Evolutionary conservation across 2,329 filamentous ascomycete species (phyloP).

Genomic region (Cladorrhinum sp.): DNA sequence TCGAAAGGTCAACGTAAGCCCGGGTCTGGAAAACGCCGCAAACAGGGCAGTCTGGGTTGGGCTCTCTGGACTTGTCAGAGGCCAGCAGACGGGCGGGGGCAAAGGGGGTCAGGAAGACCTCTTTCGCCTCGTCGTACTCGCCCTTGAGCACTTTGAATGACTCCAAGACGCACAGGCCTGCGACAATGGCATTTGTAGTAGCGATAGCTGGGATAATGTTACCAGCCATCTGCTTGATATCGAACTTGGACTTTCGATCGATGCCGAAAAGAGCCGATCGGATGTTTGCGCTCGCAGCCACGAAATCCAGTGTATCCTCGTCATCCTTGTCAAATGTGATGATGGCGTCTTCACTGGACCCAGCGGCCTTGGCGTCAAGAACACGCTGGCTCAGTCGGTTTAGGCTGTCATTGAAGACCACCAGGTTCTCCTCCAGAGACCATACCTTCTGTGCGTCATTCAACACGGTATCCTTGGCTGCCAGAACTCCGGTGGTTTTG

Average conservation of each 20-base stretch:
- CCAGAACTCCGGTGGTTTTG: constrained; percentile 33
- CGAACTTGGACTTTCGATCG: constrained; percentile 83
- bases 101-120: constrained; percentile 78
- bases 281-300: constrained; percentile 85
- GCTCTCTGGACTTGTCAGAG: constrained; percentile 54
- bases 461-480: constrained; percentile 55
- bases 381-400: constrained; percentile 72
- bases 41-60: constrained; percentile 79
- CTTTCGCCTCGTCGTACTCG: constrained; percentile 68
- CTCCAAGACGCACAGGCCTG: constrained; percentile 86
- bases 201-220: constrained; percentile 99
- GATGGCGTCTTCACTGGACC: constrained; percentile 50
- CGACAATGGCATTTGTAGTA: constrained; percentile 95
- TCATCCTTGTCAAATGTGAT: constrained; percentile 97
- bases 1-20: constrained; percentile 64
- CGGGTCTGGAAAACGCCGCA: constrained; percentile 72
- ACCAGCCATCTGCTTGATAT: constrained; percentile 98
- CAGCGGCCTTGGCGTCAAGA: constrained; percentile 48
- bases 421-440: constrained; percentile 79
- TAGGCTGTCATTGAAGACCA: constrained; percentile 83
- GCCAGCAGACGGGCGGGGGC: constrained; percentile 56
- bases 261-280: constrained; percentile 88
- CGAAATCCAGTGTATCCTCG: constrained; percentile 90
- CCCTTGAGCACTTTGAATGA: constrained; percentile 84
- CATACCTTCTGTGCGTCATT: constrained; percentile 72